Evolutionary conservation across 2,329 filamentous ascomycete species (phyloP), one percentile per base, ranked within the genome.

Genomic region (Diaporthe sp.): DNA sequence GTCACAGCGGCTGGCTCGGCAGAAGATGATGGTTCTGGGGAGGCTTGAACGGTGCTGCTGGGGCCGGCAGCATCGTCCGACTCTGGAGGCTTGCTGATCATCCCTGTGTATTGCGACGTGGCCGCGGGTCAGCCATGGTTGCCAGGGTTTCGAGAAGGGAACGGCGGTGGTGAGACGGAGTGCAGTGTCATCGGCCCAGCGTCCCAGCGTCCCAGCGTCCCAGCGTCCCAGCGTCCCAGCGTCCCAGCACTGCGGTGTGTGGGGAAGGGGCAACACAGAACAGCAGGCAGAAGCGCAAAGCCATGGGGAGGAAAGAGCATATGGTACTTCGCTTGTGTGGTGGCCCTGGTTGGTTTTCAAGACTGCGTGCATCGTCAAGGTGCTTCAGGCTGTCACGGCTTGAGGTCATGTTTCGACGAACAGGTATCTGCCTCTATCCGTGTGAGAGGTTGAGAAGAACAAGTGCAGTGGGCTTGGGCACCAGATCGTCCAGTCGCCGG

Each of bases 321-420:
- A 28, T 53, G 46, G n/a, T 62, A 75, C 73, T 75, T 71, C 73
- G 65, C 58, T 75, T 75, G 10, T 46, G 57, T 71, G 65, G 55
- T 19, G 57, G 65, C 17, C 37, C 44, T n/a, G 19, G 46, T 19
- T 44, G 39, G 22, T 15, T 31, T 17, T 62, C 65, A 12, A 39
- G 22, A 28, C 62, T 19, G 39, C 55, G 34, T 34, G 34, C 55
- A 31, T 58, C 42, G 28, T 34, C 53, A 22, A 28, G 55, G 19
- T 44, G 65, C 72, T 61, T 55, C 42, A 17, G 44, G 19, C 46
- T 28, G 57, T 55, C 22, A 28, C 25, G 25, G 15, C n/a, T n/a
- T 25, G 55, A 62, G 19, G 44, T 53, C 73, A 71, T 75, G 3
- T 53, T 22, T 22, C 19, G 72, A 22, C 12, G 28, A 25, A 34